Conservation (phyloP, 1,139 yeast genomes). For the Nadsonia starkeyi-henricii region DNA sequence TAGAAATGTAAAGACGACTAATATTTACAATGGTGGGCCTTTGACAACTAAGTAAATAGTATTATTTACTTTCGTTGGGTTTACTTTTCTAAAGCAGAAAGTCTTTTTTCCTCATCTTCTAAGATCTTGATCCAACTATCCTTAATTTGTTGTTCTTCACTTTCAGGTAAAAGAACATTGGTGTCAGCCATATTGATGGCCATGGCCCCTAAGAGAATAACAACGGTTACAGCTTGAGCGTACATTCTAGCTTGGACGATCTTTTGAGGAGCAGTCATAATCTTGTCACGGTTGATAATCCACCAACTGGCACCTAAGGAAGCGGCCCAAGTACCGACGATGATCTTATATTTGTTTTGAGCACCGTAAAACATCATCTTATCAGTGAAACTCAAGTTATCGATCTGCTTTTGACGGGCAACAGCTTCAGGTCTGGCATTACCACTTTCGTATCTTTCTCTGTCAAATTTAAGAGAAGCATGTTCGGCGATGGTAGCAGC, state of each 20-base stretch:
- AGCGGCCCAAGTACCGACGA: slow-evolving; percentile 68
- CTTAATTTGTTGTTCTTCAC: slow-evolving; percentile 3
- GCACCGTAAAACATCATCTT: slow-evolving; percentile 4
- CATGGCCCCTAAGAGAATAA: slow-evolving; percentile 17
- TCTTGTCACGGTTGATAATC: slow-evolving; percentile 53
- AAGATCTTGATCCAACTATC: slow-evolving; percentile 6
- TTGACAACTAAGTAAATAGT: not conserved
- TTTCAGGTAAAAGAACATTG: slow-evolving; percentile 8
- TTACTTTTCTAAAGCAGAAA: not conserved
- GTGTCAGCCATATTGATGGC: slow-evolving; percentile 12
- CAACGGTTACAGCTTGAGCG: slow-evolving; percentile 53
- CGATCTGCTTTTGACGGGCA: slow-evolving; percentile 6
- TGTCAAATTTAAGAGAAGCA: slow-evolving; percentile 17
- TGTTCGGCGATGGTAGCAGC: slow-evolving; percentile 17
- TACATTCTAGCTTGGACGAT: slow-evolving; percentile 83
- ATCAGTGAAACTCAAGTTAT: slow-evolving; percentile 4
- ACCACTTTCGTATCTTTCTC: slow-evolving; percentile 5
- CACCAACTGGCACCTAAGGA: slow-evolving; percentile 74
- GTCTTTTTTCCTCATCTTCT: slow-evolving; percentile 6
- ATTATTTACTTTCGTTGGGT: not conserved
- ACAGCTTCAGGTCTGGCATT: slow-evolving; percentile 4
- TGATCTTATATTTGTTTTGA: slow-evolving; percentile 54
- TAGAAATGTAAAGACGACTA: too few relatives aligned
- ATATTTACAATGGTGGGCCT: too few relatives aligned
- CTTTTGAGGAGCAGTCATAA: slow-evolving; percentile 63